Evolutionary conservation across 495 filamentous ascomycete species (phyloP), one percentile per base, ranked within the genome.

Genomic region (Podospora appendiculata): DNA sequence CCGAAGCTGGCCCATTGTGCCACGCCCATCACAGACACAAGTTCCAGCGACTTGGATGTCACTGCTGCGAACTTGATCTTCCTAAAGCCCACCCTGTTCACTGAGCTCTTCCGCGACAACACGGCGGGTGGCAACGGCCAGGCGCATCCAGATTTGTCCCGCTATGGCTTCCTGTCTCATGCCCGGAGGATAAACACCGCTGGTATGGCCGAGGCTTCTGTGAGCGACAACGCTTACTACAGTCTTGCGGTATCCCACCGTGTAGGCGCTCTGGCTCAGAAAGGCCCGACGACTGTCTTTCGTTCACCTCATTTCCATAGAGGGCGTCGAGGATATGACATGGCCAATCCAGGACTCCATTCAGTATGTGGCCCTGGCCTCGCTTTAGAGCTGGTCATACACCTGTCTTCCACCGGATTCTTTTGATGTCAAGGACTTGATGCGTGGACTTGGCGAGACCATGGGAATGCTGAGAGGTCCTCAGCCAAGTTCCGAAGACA

Each of bases 371-470:
- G 25, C 25, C 25, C 25, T 25, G 25, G 25, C 25, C 25, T 25
- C 25, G 25, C 59, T 81, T 7, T 60, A 73, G 50, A 62, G 56
- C 13, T 81, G 79, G 79, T 57, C 56, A 1, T 80, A 79, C 45
- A 68, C 58, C 0, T 53, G 55, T 12, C 35, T 72, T 0, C 78
- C 76, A 2, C 59, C 71, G 0, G 49, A 55, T 40, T 73, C 68
- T 45, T 57, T 72, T 10, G 16, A 45, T 0, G 68, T 73, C 10
- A 38, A 53, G 0, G 52, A 67, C 10, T 25, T 25, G 25, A 25
- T 25, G 25, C 25, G 25, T 25, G 25, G 25, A 5, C 25, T 25
- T 25, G 25, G 25, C 25, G 25, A 25, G 25, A 25, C 25, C 25
- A 25, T 25, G 25, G 25, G 25, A 5, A 25, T 25, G 25, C 25